Conservation (phyloP, 2,329 filamentous ascomycete species). For the Sporothrix schenckii region DNA sequence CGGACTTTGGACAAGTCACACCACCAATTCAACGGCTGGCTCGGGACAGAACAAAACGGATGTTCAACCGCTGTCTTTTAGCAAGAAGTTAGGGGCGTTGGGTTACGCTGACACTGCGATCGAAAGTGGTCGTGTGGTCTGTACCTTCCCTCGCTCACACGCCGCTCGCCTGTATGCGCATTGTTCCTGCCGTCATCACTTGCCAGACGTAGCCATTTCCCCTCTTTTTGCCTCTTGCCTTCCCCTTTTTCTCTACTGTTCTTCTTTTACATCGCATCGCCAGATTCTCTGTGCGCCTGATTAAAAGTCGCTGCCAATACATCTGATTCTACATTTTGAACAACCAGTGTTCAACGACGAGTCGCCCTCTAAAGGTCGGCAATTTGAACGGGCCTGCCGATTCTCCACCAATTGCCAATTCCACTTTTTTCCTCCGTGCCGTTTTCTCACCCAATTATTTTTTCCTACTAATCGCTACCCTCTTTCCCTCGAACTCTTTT, state of each 20-base stretch:
- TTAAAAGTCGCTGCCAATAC: neutral
- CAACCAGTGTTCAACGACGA: neutral
- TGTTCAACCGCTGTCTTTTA: no score
- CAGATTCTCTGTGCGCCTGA: slow-evolving; percentile 6
- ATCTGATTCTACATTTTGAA: slow-evolving; percentile 5
- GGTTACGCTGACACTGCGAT: slow-evolving; percentile 9
- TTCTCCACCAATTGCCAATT: slow-evolving; percentile 16
- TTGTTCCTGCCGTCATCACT: slow-evolving; percentile 23
- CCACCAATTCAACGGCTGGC: slow-evolving; percentile 3
- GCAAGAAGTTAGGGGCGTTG: neutral
- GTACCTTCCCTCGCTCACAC: slow-evolving; percentile 12
- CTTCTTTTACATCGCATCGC: neutral
- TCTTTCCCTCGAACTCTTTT: neutral
- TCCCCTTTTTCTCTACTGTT: neutral
- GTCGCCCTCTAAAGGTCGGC: slow-evolving; percentile 15
- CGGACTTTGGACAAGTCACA: slow-evolving; percentile 18
- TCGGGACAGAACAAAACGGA: neutral
- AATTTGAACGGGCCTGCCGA: slow-evolving; percentile 23
- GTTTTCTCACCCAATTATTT: slow-evolving; percentile 29
- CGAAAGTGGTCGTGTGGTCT: slow-evolving; percentile 29
- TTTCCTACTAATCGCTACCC: slow-evolving; percentile 25
- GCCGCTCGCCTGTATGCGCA: neutral
- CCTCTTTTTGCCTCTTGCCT: slow-evolving; percentile 11
- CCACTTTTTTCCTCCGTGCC: slow-evolving; percentile 31
- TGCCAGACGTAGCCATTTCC: slow-evolving; percentile 13